Conservation (phyloP, 495 filamentous ascomycete genomes). For the Aspergillus sparsus region DNA sequence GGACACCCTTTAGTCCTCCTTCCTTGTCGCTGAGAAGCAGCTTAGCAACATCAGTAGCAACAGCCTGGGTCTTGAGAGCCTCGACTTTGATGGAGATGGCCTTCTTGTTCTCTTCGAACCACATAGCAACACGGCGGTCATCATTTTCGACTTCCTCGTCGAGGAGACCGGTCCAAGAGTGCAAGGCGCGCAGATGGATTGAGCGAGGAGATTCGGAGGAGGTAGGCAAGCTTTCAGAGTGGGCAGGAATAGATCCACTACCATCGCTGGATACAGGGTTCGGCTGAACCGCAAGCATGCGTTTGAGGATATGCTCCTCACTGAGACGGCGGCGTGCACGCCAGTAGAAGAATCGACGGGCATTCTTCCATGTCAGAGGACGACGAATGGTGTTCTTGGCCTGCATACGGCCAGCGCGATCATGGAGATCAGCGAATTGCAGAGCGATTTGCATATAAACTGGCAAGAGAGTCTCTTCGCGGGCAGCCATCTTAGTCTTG, state of each 20-base stretch:
- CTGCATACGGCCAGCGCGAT: slow-evolving; percentile 95
- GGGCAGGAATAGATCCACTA: slow-evolving; percentile 39
- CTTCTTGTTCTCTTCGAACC: slow-evolving; percentile 97
- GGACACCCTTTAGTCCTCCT: slow-evolving; percentile 82
- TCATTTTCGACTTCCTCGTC: slow-evolving; percentile 66
- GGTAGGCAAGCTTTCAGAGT: slow-evolving; percentile 23
- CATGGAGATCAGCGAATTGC: slow-evolving; percentile 96
- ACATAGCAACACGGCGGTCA: slow-evolving; percentile 82
- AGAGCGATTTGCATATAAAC: slow-evolving; percentile 91
- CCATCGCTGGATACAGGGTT: slow-evolving; percentile 31
- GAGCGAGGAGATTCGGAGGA: slow-evolving; percentile 52
- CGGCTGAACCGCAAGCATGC: slow-evolving; percentile 63
- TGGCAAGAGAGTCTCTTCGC: slow-evolving; percentile 85
- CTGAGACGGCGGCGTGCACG: slow-evolving; percentile 94
- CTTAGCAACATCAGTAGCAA: slow-evolving; percentile 75
- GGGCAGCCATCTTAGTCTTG: slow-evolving; percentile 83
- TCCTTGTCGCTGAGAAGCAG: slow-evolving; percentile 74
- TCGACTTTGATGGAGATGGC: slow-evolving; percentile 77
- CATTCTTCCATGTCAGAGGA: slow-evolving; percentile 80
- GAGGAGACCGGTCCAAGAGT: slow-evolving; percentile 73
- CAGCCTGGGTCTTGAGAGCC: slow-evolving; percentile 69
- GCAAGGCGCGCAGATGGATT: slow-evolving; percentile 66
- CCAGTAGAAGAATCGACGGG: slow-evolving; percentile 99
- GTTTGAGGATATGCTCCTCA: slow-evolving; percentile 92
- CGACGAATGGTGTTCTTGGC: slow-evolving; percentile 92